phyloP scores from a whole-genome alignment of 2,329 filamentous ascomycete genomes.

The Penicillium concentricum region DNA sequence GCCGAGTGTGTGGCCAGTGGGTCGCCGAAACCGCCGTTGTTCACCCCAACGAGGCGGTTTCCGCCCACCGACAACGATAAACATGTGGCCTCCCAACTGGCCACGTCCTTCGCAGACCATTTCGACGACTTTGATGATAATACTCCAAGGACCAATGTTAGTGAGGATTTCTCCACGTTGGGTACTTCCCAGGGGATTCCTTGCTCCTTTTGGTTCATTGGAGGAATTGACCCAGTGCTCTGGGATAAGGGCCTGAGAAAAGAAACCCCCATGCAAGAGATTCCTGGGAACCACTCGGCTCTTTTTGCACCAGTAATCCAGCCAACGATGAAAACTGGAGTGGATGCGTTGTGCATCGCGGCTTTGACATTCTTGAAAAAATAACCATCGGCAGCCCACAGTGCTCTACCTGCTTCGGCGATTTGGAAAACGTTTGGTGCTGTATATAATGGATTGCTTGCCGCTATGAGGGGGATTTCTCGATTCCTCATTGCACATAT shows the following conservation, averaged over 20 bases:
- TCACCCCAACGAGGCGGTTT: slow-evolving; percentile 51
- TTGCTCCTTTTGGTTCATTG: slow-evolving; percentile 57
- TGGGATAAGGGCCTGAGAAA: slow-evolving; percentile 52
- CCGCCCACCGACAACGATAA: slow-evolving; percentile 56
- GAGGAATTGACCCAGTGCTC: slow-evolving; percentile 50
- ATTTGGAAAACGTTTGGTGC: background rate
- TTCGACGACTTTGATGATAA: slow-evolving; percentile 45
- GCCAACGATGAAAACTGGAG: slow-evolving; percentile 56
- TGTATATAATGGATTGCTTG: background rate
- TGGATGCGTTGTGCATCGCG: slow-evolving; percentile 53
- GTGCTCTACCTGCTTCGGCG: too few relatives aligned
- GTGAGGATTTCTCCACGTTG: slow-evolving; percentile 61
- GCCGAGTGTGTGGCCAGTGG: slow-evolving; percentile 55
- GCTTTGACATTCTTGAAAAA: slow-evolving; percentile 47
- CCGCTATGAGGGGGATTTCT: background rate
- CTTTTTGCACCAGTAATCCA: slow-evolving; percentile 60
- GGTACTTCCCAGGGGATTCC: slow-evolving; percentile 52
- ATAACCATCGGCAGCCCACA: background rate
- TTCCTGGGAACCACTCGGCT: slow-evolving; percentile 61
- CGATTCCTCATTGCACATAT: too few relatives aligned
- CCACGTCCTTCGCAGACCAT: slow-evolving; percentile 46
- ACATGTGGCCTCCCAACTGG: slow-evolving; percentile 44
- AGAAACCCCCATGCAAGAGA: slow-evolving; percentile 44
- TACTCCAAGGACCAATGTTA: slow-evolving; percentile 37
- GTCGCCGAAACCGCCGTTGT: slow-evolving; percentile 48